Evolutionary conservation across 2,329 filamentous ascomycete genomes (phyloP), one percentile per base, ranked within the genome.

Genomic region (Malbranchea cinnamomea): DNA sequence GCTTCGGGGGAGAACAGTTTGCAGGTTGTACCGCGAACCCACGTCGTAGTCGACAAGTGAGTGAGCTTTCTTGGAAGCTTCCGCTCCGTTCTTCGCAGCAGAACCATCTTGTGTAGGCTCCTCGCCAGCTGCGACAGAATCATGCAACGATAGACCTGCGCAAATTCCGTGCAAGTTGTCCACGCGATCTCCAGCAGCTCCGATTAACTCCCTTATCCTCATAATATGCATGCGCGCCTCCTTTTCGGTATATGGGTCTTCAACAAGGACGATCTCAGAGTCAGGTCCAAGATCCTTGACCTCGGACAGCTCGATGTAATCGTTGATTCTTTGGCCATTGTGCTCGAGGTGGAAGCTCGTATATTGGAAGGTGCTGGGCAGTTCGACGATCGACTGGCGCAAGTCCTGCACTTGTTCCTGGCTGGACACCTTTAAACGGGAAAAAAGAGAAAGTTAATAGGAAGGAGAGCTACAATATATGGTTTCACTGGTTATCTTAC

Each of bases 331-430:
- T 57, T 80, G 65, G 43, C 83, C 82, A 36, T 81, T 76, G 60
- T 85, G 76, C 60, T 95, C 85, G 46, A 98, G 74, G 60, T 98
- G 89, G 64, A 98, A 98, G 66, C 89, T 98, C 31, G 89, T 92
- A 63, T 94, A 94, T 57, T 92, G 84, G 61, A 94, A 89, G 30
- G 87, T 91, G 36, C 78, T 69, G 4, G 89, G 89, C 28, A 84
- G 69, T 58, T 98, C 89, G 59, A 94, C 84, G 52, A 98, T 80
- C 38, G 85, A 87, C 59, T 95, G 89, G 42, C 89, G 81, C 45
- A 98, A 76, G 64, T 98, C 89, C 58, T 95, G 89, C 37, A 95
- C 78, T 56, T 94, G 87, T 60, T 98, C 91, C 65, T 93, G 80
- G 41, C 77, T 77, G 23, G 83, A 87, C 33, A 92, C 80, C 80